Percentiles rank a stretch among this genome's conserved stretches.
phyloP scores from a whole-genome alignment of 305 asterid genomes.

The Ilex paraguariensis region DNA sequence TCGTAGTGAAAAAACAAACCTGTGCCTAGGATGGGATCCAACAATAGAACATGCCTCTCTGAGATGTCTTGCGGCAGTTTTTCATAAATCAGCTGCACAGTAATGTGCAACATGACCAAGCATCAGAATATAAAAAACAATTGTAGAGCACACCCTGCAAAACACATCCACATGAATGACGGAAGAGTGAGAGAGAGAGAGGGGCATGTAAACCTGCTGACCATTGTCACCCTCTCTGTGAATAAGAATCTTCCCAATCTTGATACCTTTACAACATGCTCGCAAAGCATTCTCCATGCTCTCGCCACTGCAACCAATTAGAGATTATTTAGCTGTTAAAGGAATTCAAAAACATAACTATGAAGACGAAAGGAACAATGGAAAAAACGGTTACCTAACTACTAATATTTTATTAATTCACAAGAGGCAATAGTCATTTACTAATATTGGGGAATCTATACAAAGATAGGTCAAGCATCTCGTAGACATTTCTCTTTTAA shows the following conservation, averaged over 20 bases:
- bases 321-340: background rate
- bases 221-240: slow-evolving; percentile 91
- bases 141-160: background rate
- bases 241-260: slow-evolving; percentile 85
- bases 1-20: slow-evolving; percentile 37
- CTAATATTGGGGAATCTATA: too few relatives aligned
- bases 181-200: background rate
- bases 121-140: background rate
- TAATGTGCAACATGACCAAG: background rate
- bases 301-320: slow-evolving; percentile 50
- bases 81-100: slow-evolving; percentile 75
- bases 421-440: too few relatives aligned
- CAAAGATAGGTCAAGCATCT: too few relatives aligned
- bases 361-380: too few relatives aligned
- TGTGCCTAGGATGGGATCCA: slow-evolving; percentile 89
- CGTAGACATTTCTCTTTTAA: too few relatives aligned
- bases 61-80: slow-evolving; percentile 79
- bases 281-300: slow-evolving; percentile 96
- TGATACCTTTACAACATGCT: slow-evolving; percentile 91
- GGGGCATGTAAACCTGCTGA: slow-evolving; percentile 47
- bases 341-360: too few relatives aligned
- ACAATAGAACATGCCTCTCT: slow-evolving; percentile 77
- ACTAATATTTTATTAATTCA: too few relatives aligned
- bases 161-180: background rate
- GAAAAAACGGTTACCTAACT: too few relatives aligned